Percentiles rank a stretch among this genome's conserved stretches.
These are phyloP conservation scores for Lepiota venenata DNA, from an alignment of 768 basidiomycete genomes.

Conservation along the genomic window DNA sequence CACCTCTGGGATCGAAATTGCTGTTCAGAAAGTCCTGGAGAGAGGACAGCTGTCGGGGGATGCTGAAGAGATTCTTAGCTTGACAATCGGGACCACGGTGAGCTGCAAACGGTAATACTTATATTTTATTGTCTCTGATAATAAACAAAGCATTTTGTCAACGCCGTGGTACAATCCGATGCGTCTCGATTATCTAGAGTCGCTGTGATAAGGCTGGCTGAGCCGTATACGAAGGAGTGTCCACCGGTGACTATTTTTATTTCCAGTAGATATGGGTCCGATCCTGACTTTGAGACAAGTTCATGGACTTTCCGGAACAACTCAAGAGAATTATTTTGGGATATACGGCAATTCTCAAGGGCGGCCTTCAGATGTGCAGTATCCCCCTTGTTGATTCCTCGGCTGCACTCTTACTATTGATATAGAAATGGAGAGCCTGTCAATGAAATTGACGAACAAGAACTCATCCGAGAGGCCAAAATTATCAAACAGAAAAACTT, in stretches of 20 bases:
- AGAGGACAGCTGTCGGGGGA: constrained; percentile 28
- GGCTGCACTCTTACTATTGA: background rate
- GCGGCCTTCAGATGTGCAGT: constrained; percentile 44
- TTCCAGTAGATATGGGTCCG: constrained; percentile 24
- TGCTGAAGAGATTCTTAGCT: constrained; percentile 37
- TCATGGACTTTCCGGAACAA: constrained; percentile 30
- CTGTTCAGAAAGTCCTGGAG: constrained; percentile 42
- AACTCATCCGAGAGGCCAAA: constrained; percentile 43
- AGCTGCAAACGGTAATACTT: constrained; percentile 1
- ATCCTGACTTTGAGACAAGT: constrained; percentile 25
- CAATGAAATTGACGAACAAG: constrained; percentile 34
- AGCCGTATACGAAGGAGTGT: constrained; percentile 53
- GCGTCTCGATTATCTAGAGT: constrained; percentile 50
- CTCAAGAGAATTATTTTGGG: constrained; percentile 27
- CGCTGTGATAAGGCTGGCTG: constrained; percentile 61
- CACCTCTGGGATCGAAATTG: constrained; percentile 54
- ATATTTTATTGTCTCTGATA: background rate
- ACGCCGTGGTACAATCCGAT: constrained; percentile 59
- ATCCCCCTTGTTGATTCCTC: background rate
- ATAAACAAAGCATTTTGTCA: constrained; percentile 43
- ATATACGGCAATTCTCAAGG: constrained; percentile 30
- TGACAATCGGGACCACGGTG: constrained; percentile 63
- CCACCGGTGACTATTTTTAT: constrained; percentile 46
- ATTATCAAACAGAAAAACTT: constrained; percentile 26
- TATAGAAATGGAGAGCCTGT: constrained; percentile 28